These are phyloP conservation scores for Saccharomyces kudriavzevii DNA, from an alignment of 805 yeast species.

Conservation along the genomic window DNA sequence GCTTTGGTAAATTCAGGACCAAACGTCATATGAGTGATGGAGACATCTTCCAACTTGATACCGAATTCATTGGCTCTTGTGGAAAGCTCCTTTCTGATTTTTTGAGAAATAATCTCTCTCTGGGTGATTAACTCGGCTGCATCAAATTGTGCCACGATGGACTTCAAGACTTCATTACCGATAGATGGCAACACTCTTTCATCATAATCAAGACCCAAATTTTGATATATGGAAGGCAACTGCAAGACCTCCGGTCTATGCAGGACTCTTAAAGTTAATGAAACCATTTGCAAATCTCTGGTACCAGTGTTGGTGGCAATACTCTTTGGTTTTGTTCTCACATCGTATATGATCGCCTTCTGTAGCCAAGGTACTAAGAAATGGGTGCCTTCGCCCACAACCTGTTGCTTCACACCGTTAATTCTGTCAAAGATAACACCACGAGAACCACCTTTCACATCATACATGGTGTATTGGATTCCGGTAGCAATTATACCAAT, in stretches of 20 bases:
- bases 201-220: constrained; percentile 88
- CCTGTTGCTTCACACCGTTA: constrained; percentile 78
- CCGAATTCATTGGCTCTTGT: constrained; percentile 80
- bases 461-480: constrained; percentile 80
- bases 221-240: constrained; percentile 83
- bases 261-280: constrained; percentile 83
- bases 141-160: constrained; percentile 88
- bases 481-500: constrained; percentile 61
- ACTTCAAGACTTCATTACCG: constrained; percentile 83
- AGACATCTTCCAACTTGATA: constrained; percentile 89
- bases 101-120: constrained; percentile 86
- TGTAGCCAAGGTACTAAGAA: constrained; percentile 95
- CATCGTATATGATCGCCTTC: constrained; percentile 82
- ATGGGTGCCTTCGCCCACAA: constrained; percentile 95
- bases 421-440: constrained; percentile 93
- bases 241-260: constrained; percentile 85
- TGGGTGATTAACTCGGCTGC: constrained; percentile 96
- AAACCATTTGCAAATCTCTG: constrained; percentile 92
- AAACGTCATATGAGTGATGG: constrained; percentile 95
- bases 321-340: constrained; percentile 89
- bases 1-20: constrained; percentile 96
- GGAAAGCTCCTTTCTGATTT: constrained; percentile 79
- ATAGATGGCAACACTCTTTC: constrained; percentile 89
- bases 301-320: constrained; percentile 94
- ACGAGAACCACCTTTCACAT: constrained; percentile 91